These are phyloP conservation scores for Theileria equi DNA, from an alignment of 169 alveolate species.

Conservation along the genomic window DNA sequence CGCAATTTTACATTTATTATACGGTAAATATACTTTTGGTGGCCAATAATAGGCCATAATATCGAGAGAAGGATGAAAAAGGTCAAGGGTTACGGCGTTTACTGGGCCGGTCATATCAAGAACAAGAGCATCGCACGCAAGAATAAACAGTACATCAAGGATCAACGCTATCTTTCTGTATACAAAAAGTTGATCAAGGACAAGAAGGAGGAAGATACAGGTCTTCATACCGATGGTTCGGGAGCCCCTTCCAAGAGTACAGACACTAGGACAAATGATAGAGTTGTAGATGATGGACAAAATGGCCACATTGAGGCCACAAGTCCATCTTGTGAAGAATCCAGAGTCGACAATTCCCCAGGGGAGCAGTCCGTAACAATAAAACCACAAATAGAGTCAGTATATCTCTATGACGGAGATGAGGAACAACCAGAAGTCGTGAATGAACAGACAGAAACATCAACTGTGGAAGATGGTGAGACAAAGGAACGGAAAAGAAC, in stretches of 20 bases:
- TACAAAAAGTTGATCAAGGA: conserved; percentile 39
- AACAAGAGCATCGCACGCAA: conserved; percentile 51
- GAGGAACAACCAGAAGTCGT: not conserved
- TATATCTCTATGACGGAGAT: not conserved
- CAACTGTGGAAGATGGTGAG: not conserved
- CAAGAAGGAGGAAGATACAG: not conserved
- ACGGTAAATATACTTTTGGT: too few species aligned
- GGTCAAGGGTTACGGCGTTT: conserved; percentile 54
- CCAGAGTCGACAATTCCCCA: not conserved
- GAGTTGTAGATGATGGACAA: not conserved
- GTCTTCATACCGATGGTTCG: not conserved
- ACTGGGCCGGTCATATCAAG: conserved; percentile 47
- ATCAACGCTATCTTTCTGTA: conserved; percentile 35
- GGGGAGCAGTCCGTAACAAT: too few species aligned
- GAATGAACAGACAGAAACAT: not conserved
- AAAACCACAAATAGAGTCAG: conserved; percentile 41
- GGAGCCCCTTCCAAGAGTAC: not conserved
- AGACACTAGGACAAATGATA: not conserved
- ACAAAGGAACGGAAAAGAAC: not conserved
- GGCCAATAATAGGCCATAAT: too few species aligned
- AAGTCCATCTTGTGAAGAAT: not conserved
- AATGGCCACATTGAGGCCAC: not conserved
- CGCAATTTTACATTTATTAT: too few species aligned
- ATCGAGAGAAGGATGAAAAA: too few species aligned
- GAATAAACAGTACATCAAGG: conserved; percentile 55